Percentiles rank a stretch among this genome's conserved stretches.
phyloP scores from a whole-genome alignment of 148 eudicot genomes.

The Fagopyrum esculentum region DNA sequence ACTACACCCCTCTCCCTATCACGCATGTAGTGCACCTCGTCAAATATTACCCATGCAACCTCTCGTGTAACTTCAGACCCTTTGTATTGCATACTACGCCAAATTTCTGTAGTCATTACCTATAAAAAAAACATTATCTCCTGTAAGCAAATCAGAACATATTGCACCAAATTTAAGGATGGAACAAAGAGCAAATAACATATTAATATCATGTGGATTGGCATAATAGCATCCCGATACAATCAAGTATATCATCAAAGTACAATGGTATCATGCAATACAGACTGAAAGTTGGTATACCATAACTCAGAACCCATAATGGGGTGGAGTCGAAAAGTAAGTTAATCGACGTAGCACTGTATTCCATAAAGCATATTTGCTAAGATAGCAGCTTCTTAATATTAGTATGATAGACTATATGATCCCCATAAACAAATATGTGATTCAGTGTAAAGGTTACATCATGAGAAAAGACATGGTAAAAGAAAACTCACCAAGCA shows the following conservation, averaged over 20 bases:
- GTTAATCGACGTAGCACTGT: background rate
- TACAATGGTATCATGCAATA: background rate
- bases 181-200: background rate
- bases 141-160: background rate
- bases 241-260: background rate
- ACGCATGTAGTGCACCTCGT: conserved; percentile 99
- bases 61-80: conserved; percentile 88
- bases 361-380: background rate
- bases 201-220: background rate
- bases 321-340: background rate
- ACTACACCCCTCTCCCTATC: conserved; percentile 98
- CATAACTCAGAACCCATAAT: background rate
- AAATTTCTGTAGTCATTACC: conserved; percentile 99
- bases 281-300: background rate
- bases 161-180: background rate
- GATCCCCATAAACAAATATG: background rate
- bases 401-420: background rate
- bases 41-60: conserved; percentile 98
- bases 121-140: conserved; percentile 19
- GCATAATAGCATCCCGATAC: background rate
- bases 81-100: conserved; percentile 99
- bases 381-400: background rate
- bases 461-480: background rate
- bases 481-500: conserved; percentile 62
- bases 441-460: background rate